Evolutionary conservation across 2,329 filamentous ascomycete genomes (phyloP), one percentile per base, ranked within the genome.

Genomic region (Aspergillus sp.): DNA sequence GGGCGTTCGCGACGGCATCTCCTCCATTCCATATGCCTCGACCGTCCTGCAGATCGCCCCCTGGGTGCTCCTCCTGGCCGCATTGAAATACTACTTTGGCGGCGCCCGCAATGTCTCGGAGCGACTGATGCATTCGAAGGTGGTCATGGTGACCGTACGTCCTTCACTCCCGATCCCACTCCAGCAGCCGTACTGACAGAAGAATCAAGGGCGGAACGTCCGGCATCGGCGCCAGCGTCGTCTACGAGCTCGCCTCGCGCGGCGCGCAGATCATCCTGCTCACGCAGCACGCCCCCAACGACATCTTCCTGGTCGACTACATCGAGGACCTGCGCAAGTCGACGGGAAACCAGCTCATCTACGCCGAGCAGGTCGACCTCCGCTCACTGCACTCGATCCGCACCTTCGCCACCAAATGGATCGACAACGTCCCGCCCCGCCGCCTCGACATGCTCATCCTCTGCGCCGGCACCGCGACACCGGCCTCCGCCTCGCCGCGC

Each of bases 331-430:
- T 99, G 40, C 88, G 95, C 50, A 78, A 81, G 23, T 78, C 81
- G 49, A 90, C 91, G 6, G 81, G 83, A 29, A 97, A 97, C 74
- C 80, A 92, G 53, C 80, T 99, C 66, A 90, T 99, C 62, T 97
- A 96, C 65, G 91, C 94, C 54, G 94, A 99, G 72, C 89, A 96
- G 73, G 91, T 96, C 63, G 91, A 99, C 67, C 83, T 99, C 23
- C 77, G 87, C 11, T 93, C 88, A 14, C 78, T 99, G n/a, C 85
- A 96, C 70, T 95, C 89, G 70, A 87, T 99, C 63, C 88, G 94
- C 36, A 81, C 87, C 57, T 99, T 99, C 70, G 94, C 94, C 11
- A 99, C 94, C 0, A 93, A 91, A 76, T 99, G 95, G 93, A 91
- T 99, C 60, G 93, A 99, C 71, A 97, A 97, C 71, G 84, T 89